phyloP scores from a whole-genome alignment of 2,329 filamentous ascomycete species.

The Botrytis hyacinthi region DNA sequence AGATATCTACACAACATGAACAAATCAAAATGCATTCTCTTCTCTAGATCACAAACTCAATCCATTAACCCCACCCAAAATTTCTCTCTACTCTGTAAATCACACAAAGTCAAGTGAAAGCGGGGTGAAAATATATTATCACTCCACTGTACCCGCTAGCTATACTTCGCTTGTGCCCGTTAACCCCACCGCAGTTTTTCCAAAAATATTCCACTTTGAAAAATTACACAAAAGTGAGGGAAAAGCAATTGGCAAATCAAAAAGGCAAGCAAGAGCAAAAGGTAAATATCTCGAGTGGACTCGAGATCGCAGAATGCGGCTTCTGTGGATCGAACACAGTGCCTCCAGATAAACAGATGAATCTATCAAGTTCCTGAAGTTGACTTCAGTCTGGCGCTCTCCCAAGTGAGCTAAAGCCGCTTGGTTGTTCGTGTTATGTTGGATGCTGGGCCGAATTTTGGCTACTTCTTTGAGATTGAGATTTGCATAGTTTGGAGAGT shows the following conservation, averaged over 20 bases:
- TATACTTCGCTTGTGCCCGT: neutral
- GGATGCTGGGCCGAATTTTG: accelerated
- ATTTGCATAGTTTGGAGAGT: neutral
- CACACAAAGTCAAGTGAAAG: neutral
- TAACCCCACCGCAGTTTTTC: neutral
- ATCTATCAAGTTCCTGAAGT: conserved; percentile 8
- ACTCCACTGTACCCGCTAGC: neutral
- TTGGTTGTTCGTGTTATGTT: conserved; percentile 6
- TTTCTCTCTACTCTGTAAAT: neutral
- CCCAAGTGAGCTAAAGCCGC: conserved; percentile 23
- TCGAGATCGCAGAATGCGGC: conserved; percentile 20
- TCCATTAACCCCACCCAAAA: neutral
- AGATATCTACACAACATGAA: neutral
- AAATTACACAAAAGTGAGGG: neutral
- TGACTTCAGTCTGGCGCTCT: conserved; percentile 21
- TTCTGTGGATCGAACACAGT: conserved; percentile 22
- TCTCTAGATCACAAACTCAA: neutral
- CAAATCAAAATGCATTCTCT: neutral
- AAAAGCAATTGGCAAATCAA: no score
- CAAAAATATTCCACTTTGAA: neutral
- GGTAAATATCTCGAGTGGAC: neutral
- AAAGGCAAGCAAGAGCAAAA: neutral
- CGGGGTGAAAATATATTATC: neutral
- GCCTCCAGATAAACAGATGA: conserved; percentile 19
- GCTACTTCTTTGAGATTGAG: neutral